Evolutionary conservation across 2,329 filamentous ascomycete species (phyloP), one percentile per base, ranked within the genome.

Genomic region (Aschersonia sp.): DNA sequence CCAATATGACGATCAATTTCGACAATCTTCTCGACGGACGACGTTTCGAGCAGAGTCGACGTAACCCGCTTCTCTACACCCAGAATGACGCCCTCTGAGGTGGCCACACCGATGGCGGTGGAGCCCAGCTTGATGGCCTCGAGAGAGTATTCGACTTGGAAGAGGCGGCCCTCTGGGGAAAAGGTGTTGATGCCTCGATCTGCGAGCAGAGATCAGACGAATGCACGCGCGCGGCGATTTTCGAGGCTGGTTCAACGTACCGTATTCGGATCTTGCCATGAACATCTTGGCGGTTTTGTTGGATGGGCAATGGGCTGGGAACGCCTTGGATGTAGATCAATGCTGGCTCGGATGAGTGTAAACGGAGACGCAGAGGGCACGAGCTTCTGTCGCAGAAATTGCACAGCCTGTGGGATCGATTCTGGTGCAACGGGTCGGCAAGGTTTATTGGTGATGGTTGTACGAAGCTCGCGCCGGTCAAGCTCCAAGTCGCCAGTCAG

Each of bases 151-250:
- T 98, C 92, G 75, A 98, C 92, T 75, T 98, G 92, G 79, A 98
- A 98, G 68, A 98, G 86, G 70, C 92, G 92, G 63, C 92, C 92
- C 79, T 98, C 92, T 52, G 92, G 92, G 60, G 92, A 98, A 80
- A 98, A 98, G 78, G 92, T 98, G 79, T 96, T 97, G 80, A 97
- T 96, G 63, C 90, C 90, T 70, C 90, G 88, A 75, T 97, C 89
- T 96, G 58, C 11, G 22, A 6, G 40, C 30, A 44, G 44, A 22
- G 53, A 60, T 53, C 8, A 37, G 33, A 37, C 12, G 12, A 37
- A 37, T 8, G 2, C 33, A 37, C 33, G 33, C 12, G 2, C 8
- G 12, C 8, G 33, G 22, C 22, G 22, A 22, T 22, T 22, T 3
- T n/a, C 33, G 33, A 37, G 33, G 48, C 10, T 31, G 62, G 66